Evolutionary conservation across 2,329 filamentous ascomycete species (phyloP).

Genomic region (Periconia macrospinosa): DNA sequence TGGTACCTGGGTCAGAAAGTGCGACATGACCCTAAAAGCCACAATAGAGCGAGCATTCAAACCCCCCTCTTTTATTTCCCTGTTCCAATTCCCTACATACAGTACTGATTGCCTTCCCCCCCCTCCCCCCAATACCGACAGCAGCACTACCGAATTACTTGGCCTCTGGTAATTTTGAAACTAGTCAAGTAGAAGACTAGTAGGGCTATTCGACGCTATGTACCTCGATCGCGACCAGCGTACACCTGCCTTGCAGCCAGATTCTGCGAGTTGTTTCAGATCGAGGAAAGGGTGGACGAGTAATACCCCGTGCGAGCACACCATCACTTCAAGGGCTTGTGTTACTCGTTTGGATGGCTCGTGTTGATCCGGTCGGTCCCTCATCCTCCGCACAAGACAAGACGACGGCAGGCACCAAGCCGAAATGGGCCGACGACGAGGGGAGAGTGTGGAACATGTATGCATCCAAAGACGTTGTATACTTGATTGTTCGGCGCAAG

Average conservation of each 20-base stretch:
- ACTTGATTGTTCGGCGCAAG: constrained; percentile 3
- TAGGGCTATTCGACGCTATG: constrained; percentile 10
- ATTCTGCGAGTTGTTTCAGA: constrained; percentile 9
- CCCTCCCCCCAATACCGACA: background rate
- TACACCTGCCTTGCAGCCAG: constrained; percentile 4
- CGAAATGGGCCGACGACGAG: constrained; percentile 18
- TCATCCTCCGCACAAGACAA: constrained; percentile 6
- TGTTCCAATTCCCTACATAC: background rate
- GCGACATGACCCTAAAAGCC: background rate
- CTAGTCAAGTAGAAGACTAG: background rate
- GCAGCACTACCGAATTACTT: background rate
- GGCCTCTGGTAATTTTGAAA: background rate
- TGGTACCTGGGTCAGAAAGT: constrained; percentile 7
- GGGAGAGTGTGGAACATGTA: constrained; percentile 23
- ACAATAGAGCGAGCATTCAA: background rate
- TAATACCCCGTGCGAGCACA: background rate
- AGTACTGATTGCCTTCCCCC: background rate
- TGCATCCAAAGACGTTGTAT: constrained; percentile 15
- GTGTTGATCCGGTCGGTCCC: background rate
- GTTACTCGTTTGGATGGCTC: background rate
- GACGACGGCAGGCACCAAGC: background rate
- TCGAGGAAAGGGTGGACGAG: background rate
- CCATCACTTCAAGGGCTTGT: background rate
- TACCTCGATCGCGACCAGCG: constrained; percentile 8
- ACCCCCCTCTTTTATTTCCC: background rate